Evolutionary conservation across 805 yeast genomes (phyloP).

Genomic region (Debaryomyces castellii): DNA sequence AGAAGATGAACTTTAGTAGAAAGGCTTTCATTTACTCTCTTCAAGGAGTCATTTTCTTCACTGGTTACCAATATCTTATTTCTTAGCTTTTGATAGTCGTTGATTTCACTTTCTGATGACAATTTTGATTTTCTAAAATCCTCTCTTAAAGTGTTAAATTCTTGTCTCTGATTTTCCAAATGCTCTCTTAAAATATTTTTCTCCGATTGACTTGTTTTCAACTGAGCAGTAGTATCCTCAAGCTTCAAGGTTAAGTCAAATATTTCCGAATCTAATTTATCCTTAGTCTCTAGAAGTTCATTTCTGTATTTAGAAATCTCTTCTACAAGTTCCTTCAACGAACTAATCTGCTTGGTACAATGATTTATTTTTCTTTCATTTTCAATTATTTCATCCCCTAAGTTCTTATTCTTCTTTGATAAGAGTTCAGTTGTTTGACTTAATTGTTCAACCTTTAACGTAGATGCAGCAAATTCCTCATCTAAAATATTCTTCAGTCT

Average conservation of each 20-base stretch:
- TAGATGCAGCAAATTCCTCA: constrained; percentile 32
- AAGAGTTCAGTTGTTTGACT: constrained; percentile 28
- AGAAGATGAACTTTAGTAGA: constrained; percentile 42
- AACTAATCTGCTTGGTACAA: constrained; percentile 49
- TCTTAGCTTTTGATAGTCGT: constrained; percentile 38
- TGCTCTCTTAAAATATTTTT: constrained; percentile 33
- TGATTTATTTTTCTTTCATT: constrained; percentile 37
- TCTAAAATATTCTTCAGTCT: constrained; percentile 26
- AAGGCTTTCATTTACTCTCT: constrained; percentile 53
- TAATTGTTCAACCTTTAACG: constrained; percentile 41
- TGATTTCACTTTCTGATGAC: constrained; percentile 25
- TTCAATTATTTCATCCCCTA: constrained; percentile 33
- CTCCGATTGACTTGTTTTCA: constrained; percentile 28
- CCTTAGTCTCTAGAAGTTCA: constrained; percentile 45
- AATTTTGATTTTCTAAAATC: constrained; percentile 34
- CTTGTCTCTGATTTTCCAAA: constrained; percentile 30
- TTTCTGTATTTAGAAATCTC: constrained; percentile 66
- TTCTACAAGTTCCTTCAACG: constrained; percentile 57
- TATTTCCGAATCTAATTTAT: constrained; percentile 29
- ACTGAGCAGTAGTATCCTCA: constrained; percentile 22
- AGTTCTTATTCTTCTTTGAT: constrained; percentile 24
- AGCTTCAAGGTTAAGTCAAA: constrained; percentile 21
- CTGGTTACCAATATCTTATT: constrained; percentile 54
- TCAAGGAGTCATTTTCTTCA: constrained; percentile 68
- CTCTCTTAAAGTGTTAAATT: constrained; percentile 29